Percentiles rank a stretch among this genome's conserved stretches.
These are phyloP conservation scores for Irineochytrium annulatum DNA, from an alignment of 192 early-diverging fungal species.

Conservation along the genomic window DNA sequence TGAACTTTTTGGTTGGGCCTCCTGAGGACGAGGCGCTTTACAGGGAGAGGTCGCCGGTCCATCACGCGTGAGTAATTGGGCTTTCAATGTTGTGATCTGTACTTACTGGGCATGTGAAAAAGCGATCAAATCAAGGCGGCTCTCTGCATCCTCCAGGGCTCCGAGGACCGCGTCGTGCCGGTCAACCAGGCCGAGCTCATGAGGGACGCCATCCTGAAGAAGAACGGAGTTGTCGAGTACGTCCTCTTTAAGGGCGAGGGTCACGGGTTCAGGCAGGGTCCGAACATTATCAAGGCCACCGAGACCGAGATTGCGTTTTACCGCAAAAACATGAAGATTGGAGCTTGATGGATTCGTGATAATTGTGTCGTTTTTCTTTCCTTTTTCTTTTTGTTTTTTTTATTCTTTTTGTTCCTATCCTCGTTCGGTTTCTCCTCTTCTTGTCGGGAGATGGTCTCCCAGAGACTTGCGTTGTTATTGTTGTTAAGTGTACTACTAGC, in stretches of 20 bases:
- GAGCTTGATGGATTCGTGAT: too few species aligned
- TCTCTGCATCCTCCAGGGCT: conserved; percentile 69
- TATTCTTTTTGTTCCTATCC: too few species aligned
- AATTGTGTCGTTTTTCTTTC: too few species aligned
- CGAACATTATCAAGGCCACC: conserved; percentile 59
- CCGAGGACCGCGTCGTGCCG: conserved; percentile 72
- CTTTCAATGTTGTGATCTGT: too few species aligned
- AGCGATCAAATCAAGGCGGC: conserved; percentile 59
- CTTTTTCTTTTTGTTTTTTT: too few species aligned
- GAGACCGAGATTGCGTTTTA: conserved; percentile 70
- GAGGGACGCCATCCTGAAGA: conserved; percentile 60
- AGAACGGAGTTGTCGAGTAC: conserved; percentile 56
- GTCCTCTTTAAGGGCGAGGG: conserved; percentile 21
- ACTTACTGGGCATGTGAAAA: too few species aligned
- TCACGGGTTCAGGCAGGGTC: conserved; percentile 57
- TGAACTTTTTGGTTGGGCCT: conserved; percentile 51
- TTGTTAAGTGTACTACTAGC: too few species aligned
- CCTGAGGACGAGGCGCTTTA: conserved; percentile 54
- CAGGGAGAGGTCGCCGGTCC: conserved; percentile 58
- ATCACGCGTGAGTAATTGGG: too few species aligned
- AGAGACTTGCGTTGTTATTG: too few species aligned
- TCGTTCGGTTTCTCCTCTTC: too few species aligned
- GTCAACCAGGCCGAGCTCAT: conserved; percentile 71
- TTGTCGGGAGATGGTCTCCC: too few species aligned
- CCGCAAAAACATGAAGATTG: conserved; percentile 16